Evolutionary conservation across 2,329 filamentous ascomycete genomes (phyloP), one percentile per base, ranked within the genome.

Genomic region (Diplodia intermedia): DNA sequence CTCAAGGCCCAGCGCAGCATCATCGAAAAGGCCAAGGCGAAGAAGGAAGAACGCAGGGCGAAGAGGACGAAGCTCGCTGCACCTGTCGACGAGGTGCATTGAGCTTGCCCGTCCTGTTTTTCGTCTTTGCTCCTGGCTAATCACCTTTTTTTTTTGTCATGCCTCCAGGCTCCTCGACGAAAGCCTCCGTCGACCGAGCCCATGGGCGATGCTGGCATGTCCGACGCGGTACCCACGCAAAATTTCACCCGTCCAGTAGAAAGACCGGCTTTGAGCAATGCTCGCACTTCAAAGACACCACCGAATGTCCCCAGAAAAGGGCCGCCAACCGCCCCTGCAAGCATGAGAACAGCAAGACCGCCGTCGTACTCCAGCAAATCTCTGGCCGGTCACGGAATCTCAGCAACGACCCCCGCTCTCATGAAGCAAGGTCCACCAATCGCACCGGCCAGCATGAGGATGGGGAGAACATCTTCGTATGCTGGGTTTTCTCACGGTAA

Each of bases 1-100:
- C 71, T 81, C 68, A 79, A 79, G 73, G 78, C 84, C 43, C 74
- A 80, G 72, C 77, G 80, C 70, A 78, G 77, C 72, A 76, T 81
- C 72, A 78, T 68, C n/a, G 66, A 76, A 65, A 76, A 79, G 56
- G 75, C 81, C 68, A 78, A 76, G 69, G 73, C 71, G 67, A 77
- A 72, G 69, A 79, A 77, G 71, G 65, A 62, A 23, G 66, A 68
- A 73, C 74, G 69, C 49, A 76, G 72, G 67, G 77, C 77, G 65
- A 73, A 71, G 70, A 74, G 72, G 68, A 71, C 73, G 33, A 70
- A 67, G 47, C 70, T 70, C 68, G 70, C 65, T 20, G 53, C 26
- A 38, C 20, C 54, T 49, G 23, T 56, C 12, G 50, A 66, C 9
- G 63, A 56, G 47, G 61, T 65, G n/a, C 23, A 52, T 40, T 65